These are phyloP conservation scores for Ambrosiella beaveri DNA, from an alignment of 2,329 filamentous ascomycete species.

Conservation along the genomic window DNA sequence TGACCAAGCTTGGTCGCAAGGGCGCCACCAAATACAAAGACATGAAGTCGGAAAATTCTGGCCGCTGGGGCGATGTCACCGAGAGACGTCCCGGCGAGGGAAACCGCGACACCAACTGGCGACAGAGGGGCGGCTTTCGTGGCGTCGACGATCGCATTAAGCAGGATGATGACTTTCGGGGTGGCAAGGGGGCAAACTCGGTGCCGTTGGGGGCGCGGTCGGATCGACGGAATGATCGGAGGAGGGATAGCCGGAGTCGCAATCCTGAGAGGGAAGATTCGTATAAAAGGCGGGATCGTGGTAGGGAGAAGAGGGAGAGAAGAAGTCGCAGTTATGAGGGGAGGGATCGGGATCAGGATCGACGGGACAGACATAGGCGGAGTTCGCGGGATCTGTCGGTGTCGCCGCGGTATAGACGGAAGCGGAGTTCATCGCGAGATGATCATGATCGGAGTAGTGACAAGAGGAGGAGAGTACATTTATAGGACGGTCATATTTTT, in stretches of 20 bases:
- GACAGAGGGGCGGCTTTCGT: conserved; percentile 17
- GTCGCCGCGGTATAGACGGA: conserved; percentile 20
- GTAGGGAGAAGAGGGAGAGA: conserved; percentile 4
- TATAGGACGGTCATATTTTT: conserved; percentile 17
- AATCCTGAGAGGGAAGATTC: conserved; percentile 15
- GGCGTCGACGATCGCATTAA: conserved; percentile 48
- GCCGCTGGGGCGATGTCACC: conserved; percentile 56
- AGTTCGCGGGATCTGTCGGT: conserved; percentile 15
- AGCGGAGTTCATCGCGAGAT: conserved; percentile 37
- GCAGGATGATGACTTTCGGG: conserved; percentile 37
- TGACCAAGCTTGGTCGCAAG: conserved; percentile 86
- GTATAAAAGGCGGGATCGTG: neutral
- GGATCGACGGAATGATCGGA: conserved; percentile 16
- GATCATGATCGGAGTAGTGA: conserved; percentile 36
- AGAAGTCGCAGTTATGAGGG: conserved; percentile 16
- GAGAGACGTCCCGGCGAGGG: conserved; percentile 26
- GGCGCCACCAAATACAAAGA: conserved; percentile 82
- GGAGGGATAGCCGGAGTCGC: conserved; percentile 14
- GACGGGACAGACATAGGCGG: conserved; percentile 18
- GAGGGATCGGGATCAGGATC: conserved; percentile 18
- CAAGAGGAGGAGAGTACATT: conserved; percentile 41
- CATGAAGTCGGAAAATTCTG: conserved; percentile 77
- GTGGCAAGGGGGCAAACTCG: conserved; percentile 49
- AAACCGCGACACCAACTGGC: conserved; percentile 13
- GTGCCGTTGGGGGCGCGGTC: conserved; percentile 43